phyloP scores from a whole-genome alignment of 306 rosid species.

The Cicer cuneatum region DNA sequence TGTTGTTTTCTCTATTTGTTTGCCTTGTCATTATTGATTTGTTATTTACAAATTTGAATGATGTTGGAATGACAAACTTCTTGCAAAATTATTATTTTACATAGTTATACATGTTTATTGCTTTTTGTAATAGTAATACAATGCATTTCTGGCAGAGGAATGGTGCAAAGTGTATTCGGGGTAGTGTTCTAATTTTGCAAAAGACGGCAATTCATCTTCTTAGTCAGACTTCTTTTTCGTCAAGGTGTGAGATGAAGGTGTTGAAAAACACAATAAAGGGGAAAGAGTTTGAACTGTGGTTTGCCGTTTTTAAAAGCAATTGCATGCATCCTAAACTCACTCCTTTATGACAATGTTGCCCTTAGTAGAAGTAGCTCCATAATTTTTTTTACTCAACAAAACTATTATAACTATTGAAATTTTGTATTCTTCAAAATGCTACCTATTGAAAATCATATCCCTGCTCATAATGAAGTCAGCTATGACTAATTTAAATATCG shows the following conservation, averaged over 20 bases:
- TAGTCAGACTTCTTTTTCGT: not conserved
- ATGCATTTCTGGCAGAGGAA: not conserved
- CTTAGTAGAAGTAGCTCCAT: constrained; percentile 22
- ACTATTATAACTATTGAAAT: constrained; percentile 28
- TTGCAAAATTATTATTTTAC: not conserved
- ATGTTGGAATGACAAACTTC: too few species aligned
- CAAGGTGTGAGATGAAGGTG: not conserved
- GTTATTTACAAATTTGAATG: too few species aligned
- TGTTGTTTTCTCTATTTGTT: too few species aligned
- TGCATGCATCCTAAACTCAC: too few species aligned
- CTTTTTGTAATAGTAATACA: not conserved
- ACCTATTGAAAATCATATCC: constrained; percentile 35
- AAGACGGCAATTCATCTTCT: not conserved
- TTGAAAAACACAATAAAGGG: too few species aligned
- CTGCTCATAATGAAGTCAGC: too few species aligned
- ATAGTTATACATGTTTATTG: not conserved
- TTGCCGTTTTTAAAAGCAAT: too few species aligned
- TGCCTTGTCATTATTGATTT: too few species aligned
- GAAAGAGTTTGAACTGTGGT: not conserved
- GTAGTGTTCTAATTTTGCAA: not conserved
- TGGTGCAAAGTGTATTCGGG: not conserved
- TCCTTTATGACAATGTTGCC: too few species aligned
- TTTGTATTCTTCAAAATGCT: constrained; percentile 33
- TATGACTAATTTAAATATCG: too few species aligned
- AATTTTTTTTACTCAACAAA: constrained; percentile 17